Evolutionary conservation across 2,329 filamentous ascomycete species (phyloP).

Genomic region (Juglanconis oblonga): DNA sequence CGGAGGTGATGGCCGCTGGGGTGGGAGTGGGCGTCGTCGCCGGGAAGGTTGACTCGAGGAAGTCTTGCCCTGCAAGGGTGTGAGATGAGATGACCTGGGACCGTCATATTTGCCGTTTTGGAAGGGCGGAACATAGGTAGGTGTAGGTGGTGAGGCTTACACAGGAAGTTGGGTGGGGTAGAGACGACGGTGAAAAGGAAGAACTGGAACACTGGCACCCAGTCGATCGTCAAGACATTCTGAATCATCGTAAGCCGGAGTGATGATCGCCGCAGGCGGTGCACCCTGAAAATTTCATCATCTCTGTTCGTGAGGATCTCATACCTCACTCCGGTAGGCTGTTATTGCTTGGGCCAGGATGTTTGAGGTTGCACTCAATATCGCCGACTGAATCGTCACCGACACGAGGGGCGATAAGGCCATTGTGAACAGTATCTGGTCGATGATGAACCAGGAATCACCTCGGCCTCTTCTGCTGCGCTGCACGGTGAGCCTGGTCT

Average conservation of each 20-base stretch:
- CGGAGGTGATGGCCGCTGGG: slow-evolving; percentile 36
- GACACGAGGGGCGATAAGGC: slow-evolving; percentile 50
- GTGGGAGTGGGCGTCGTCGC: slow-evolving; percentile 51
- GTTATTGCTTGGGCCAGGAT: slow-evolving; percentile 69
- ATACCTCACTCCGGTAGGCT: slow-evolving; percentile 59
- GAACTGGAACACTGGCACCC: slow-evolving; percentile 71
- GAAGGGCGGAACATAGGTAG: not conserved
- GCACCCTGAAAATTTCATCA: not conserved
- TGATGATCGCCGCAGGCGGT: not conserved
- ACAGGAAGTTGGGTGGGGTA: slow-evolving; percentile 80
- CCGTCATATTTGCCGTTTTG: not conserved
- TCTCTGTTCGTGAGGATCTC: slow-evolving; percentile 18
- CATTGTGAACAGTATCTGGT: slow-evolving; percentile 23
- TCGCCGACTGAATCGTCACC: slow-evolving; percentile 63
- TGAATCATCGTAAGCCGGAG: slow-evolving; percentile 29
- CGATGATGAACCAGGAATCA: not conserved
- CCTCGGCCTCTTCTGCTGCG: no score
- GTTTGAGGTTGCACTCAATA: slow-evolving; percentile 67
- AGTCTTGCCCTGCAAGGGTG: slow-evolving; percentile 61
- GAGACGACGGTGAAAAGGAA: slow-evolving; percentile 68
- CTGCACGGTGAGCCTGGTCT: not conserved
- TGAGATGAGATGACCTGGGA: not conserved
- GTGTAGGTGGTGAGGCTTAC: slow-evolving; percentile 39
- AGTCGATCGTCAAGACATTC: slow-evolving; percentile 61
- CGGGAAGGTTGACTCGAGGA: slow-evolving; percentile 72